Conservation (phyloP, 176 grass and related monocot species). For the Triticum turgidum region DNA sequence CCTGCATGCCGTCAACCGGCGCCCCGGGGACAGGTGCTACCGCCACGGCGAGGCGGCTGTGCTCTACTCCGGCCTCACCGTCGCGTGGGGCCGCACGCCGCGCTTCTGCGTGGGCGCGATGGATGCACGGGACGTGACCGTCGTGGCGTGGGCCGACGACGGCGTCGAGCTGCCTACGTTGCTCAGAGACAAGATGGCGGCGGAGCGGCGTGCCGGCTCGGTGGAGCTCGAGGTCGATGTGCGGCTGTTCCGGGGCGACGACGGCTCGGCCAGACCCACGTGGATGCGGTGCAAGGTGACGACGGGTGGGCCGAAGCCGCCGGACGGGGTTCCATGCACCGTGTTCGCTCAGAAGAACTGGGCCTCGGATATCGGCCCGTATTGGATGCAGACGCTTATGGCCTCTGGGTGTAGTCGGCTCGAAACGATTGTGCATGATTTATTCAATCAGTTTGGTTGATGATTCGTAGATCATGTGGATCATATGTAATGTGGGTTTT, state of each 20-base stretch:
- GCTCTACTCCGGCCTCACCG: conserved; percentile 29
- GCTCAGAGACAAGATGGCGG: background rate
- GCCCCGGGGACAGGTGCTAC: background rate
- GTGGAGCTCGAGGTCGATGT: conserved; percentile 5
- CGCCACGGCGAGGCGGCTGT: conserved; percentile 21
- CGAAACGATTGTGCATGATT: too few species aligned
- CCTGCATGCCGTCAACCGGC: conserved; percentile 6
- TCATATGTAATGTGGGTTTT: too few species aligned
- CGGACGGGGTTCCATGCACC: background rate
- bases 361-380: background rate
- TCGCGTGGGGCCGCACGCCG: conserved; percentile 25
- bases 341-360: conserved; percentile 22
- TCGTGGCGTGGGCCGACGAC: conserved; percentile 39
- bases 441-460: too few species aligned
- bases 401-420: too few species aligned
- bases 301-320: background rate
- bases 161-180: background rate
- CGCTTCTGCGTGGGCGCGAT: conserved; percentile 20
- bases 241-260: conserved; percentile 20
- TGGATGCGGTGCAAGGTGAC: conserved; percentile 28
- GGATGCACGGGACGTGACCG: background rate
- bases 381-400: background rate
- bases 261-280: conserved; percentile 17
- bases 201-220: background rate
- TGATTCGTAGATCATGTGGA: too few species aligned